phyloP scores from a whole-genome alignment of 2,329 filamentous ascomycete genomes.

The Fusarium xyrophilum region DNA sequence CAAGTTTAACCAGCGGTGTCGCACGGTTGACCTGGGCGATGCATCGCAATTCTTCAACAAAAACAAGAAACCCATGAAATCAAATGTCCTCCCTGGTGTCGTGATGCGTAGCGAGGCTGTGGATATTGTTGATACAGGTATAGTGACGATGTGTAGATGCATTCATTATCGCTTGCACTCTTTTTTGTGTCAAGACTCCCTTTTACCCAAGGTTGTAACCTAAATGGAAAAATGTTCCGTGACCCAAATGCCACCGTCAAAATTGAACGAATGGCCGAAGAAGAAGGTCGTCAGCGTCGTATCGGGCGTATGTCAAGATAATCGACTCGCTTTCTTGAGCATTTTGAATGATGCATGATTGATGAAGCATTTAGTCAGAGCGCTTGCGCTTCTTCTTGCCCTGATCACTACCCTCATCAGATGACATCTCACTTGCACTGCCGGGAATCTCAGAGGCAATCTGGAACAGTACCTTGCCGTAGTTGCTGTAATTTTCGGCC shows the following conservation, averaged over 20 bases:
- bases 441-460: slow-evolving; percentile 76
- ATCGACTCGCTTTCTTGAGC: slow-evolving; percentile 33
- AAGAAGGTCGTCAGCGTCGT: slow-evolving; percentile 46
- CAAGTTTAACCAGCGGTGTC: slow-evolving; percentile 32
- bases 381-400: slow-evolving; percentile 76
- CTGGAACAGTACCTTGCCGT: slow-evolving; percentile 83
- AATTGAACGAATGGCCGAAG: slow-evolving; percentile 36
- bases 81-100: slow-evolving; percentile 40
- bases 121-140: slow-evolving; percentile 54
- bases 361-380: slow-evolving; percentile 58
- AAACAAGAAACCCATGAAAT: slow-evolving; percentile 32
- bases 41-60: slow-evolving; percentile 38
- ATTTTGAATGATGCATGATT: slow-evolving; percentile 23
- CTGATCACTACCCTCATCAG: slow-evolving; percentile 59
- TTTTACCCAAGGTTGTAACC: slow-evolving; percentile 45
- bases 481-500: slow-evolving; percentile 68
- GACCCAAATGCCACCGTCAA: slow-evolving; percentile 43
- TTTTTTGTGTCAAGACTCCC: slow-evolving; percentile 48
- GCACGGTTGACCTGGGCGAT: slow-evolving; percentile 28
- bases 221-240: slow-evolving; percentile 37
- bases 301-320: slow-evolving; percentile 43
- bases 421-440: slow-evolving; percentile 65
- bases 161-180: slow-evolving; percentile 50
- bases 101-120: slow-evolving; percentile 44
- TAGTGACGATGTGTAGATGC: slow-evolving; percentile 51